Evolutionary conservation across 106 monocot species (phyloP).

Genomic region (Gastrodia elata): DNA sequence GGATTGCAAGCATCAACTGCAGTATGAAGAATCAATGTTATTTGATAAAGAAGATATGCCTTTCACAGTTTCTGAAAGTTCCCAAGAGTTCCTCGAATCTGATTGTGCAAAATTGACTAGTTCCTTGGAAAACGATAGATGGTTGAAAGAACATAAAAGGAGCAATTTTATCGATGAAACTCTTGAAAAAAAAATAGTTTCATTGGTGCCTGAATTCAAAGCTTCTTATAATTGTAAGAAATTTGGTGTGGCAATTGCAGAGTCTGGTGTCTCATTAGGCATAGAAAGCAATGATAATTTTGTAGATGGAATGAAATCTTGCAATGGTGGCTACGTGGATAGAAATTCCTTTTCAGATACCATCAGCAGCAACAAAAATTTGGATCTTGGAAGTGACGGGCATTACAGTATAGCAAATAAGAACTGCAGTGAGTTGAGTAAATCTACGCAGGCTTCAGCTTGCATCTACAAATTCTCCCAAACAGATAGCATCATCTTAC

Average conservation of each 20-base stretch:
- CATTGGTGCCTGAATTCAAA: neutral
- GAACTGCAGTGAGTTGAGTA: neutral
- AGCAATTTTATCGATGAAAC: conserved; percentile 1
- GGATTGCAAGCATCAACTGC: conserved; percentile 2
- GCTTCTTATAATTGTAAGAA: neutral
- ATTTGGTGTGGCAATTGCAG: neutral
- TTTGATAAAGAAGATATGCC: neutral
- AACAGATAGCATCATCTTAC: conserved; percentile 8
- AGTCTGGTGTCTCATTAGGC: conserved; percentile 5
- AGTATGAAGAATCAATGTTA: neutral
- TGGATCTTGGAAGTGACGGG: neutral
- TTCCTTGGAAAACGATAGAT: conserved; percentile 9
- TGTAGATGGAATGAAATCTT: conserved; percentile 1
- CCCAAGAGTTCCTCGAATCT: conserved; percentile 14
- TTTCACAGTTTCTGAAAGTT: conserved; percentile 14
- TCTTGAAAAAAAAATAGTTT: neutral
- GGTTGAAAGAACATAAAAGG: conserved; percentile 6
- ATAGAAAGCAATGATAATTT: neutral
- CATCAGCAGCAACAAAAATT: neutral
- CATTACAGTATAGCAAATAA: neutral
- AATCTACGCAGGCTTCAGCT: conserved; percentile 1
- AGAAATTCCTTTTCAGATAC: conserved; percentile 5
- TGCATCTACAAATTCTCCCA: neutral
- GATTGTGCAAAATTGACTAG: neutral
- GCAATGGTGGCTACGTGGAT: neutral